A percentile compares a stretch with the other conserved stretches of the same genome.
Evolutionary conservation across 306 rosid genomes (phyloP).

Genomic region (Herpetospermum pedunculosum): DNA sequence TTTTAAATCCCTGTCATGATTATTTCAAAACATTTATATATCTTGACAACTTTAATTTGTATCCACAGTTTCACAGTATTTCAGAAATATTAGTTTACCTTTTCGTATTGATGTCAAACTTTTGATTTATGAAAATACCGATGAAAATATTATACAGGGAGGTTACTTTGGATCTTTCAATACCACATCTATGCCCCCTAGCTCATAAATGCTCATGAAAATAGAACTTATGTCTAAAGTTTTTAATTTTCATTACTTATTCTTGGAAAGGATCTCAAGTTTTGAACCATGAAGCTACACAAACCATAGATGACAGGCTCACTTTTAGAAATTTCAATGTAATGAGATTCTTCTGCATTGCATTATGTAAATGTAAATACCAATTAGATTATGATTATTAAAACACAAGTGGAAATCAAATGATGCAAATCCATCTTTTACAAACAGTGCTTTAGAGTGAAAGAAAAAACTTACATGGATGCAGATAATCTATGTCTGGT

Average conservation of each 20-base stretch:
- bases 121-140: not conserved
- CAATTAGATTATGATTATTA: not conserved
- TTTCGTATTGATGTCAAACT: not conserved
- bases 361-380: too few relatives aligned
- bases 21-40: not conserved
- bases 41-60: not conserved
- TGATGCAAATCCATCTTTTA: not conserved
- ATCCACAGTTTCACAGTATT: too few relatives aligned
- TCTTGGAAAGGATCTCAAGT: not conserved
- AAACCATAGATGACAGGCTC: not conserved
- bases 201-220: not conserved
- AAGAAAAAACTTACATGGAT: constrained; percentile 50
- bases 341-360: too few relatives aligned
- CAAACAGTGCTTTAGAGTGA: not conserved
- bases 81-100: too few relatives aligned
- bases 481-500: constrained; percentile 55
- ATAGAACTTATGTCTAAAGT: not conserved
- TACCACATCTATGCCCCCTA: not conserved
- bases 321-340: too few relatives aligned
- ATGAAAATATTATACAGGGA: not conserved
- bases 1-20: not conserved
- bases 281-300: not conserved
- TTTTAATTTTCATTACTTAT: not conserved
- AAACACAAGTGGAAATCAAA: not conserved
- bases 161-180: not conserved